phyloP scores from a whole-genome alignment of 106 monocot genomes.

The Platanthera zijinensis region DNA sequence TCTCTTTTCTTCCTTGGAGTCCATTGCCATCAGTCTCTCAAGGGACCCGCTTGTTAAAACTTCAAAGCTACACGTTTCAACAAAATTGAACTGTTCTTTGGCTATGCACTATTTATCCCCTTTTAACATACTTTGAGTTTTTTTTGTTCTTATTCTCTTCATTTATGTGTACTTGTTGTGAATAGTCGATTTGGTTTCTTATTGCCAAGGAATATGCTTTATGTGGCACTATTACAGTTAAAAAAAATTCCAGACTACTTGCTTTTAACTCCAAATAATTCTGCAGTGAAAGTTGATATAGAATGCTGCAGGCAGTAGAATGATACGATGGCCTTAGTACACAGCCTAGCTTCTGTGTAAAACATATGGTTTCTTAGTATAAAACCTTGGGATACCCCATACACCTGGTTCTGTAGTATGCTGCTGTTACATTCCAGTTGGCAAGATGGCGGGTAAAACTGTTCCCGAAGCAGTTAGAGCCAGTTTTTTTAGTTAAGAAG shows the following conservation, averaged over 20 bases:
- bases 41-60: too few species aligned
- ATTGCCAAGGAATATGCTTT: not conserved
- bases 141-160: not conserved
- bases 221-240: not conserved
- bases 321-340: not conserved
- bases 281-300: not conserved
- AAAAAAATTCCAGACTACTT: not conserved
- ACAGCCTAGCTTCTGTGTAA: not conserved
- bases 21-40: too few species aligned
- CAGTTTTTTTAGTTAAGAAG: too few species aligned
- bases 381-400: not conserved
- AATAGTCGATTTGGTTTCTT: not conserved
- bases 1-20: too few species aligned
- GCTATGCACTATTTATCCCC: conserved; percentile 40
- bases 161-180: not conserved
- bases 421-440: too few species aligned
- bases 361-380: not conserved
- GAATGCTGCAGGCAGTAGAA: not conserved
- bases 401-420: not conserved
- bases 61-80: too few species aligned
- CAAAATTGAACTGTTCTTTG: conserved; percentile 94
- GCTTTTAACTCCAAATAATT: not conserved
- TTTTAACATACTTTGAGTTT: not conserved
- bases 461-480: too few species aligned
- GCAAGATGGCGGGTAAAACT: too few species aligned